A percentile compares a stretch with the other conserved stretches of the same genome.
Conservation (phyloP, 1,284 basidiomycete genomes). For the Fomitopsis schrenkii region DNA sequence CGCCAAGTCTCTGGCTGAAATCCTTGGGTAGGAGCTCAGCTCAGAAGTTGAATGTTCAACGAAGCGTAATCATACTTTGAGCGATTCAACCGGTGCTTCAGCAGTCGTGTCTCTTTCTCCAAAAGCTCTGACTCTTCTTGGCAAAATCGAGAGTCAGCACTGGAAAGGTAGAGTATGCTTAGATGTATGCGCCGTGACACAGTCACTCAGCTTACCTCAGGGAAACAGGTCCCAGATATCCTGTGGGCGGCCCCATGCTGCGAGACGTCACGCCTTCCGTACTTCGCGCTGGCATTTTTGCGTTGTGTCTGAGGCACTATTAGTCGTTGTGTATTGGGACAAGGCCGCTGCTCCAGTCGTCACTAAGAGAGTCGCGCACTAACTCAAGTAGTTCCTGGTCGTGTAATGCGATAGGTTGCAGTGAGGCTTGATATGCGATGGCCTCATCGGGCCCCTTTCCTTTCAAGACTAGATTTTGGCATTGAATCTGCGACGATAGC, state of each 20-base stretch:
- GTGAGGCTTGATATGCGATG: not conserved
- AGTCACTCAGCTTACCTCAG: not conserved
- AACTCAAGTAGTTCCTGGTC: not conserved
- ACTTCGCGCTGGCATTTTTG: too few relatives aligned
- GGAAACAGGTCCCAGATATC: not conserved
- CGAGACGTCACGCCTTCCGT: too few relatives aligned
- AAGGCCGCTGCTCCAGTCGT: not conserved
- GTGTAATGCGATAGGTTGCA: not conserved
- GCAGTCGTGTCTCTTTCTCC: conserved; percentile 10
- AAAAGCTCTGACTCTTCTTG: conserved; percentile 16
- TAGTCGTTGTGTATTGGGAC: too few relatives aligned
- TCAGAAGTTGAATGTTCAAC: not conserved
- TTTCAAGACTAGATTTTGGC: not conserved
- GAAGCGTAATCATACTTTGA: conserved; percentile 16
- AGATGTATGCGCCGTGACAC: not conserved
- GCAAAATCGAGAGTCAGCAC: conserved; percentile 1
- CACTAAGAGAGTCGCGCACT: not conserved
- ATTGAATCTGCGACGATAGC: conserved; percentile 15
- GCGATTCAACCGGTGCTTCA: conserved; percentile 13
- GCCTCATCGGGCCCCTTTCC: conserved; percentile 14
- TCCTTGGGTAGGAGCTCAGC: conserved; percentile 6
- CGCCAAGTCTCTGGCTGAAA: conserved; percentile 10
- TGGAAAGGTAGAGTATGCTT: not conserved
- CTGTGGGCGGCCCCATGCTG: not conserved
- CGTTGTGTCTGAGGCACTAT: too few relatives aligned